phyloP scores from a whole-genome alignment of 805 yeast genomes.

The Hanseniaspora guilliermondii region DNA sequence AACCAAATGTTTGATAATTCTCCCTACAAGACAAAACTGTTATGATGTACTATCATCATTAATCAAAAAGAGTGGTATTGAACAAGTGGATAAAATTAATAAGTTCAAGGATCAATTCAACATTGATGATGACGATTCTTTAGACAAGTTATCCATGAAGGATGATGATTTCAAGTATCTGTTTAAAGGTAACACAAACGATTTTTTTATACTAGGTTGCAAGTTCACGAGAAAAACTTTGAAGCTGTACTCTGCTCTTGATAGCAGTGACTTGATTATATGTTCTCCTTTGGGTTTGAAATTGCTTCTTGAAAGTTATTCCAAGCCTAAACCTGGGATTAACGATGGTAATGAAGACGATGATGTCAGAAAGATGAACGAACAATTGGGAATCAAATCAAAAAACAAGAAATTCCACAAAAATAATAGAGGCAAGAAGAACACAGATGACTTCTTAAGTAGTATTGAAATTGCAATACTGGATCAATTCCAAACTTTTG shows the following conservation, averaged over 20 bases:
- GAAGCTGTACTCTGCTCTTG: slow-evolving; percentile 72
- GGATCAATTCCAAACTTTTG: slow-evolving; percentile 75
- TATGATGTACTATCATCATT: slow-evolving; percentile 53
- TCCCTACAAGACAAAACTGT: slow-evolving; percentile 76
- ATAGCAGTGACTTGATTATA: slow-evolving; percentile 70
- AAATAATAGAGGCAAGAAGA: slow-evolving; percentile 28
- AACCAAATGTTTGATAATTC: slow-evolving; percentile 69
- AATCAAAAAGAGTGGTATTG: slow-evolving; percentile 50
- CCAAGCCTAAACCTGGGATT: slow-evolving; percentile 4
- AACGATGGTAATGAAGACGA: slow-evolving; percentile 36
- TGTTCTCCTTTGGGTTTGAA: slow-evolving; percentile 88
- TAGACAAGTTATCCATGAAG: slow-evolving; percentile 43
- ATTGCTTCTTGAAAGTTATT: slow-evolving; percentile 38
- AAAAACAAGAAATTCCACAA: slow-evolving; percentile 15
- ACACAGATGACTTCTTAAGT: slow-evolving; percentile 70
- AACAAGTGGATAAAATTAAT: slow-evolving; percentile 67
- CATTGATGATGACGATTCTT: slow-evolving; percentile 34
- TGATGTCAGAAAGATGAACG: slow-evolving; percentile 27
- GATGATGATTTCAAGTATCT: slow-evolving; percentile 58
- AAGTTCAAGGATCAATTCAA: slow-evolving; percentile 63
- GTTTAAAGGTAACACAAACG: slow-evolving; percentile 84
- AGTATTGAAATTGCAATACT: slow-evolving; percentile 73
- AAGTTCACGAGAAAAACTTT: slow-evolving; percentile 81
- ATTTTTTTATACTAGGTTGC: slow-evolving; percentile 80
- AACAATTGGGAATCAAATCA: slow-evolving; percentile 1